Percentiles rank a stretch among this genome's conserved stretches.
These are phyloP conservation scores for Cerrena zonata DNA, from an alignment of 1,284 basidiomycete species.

Conservation along the genomic window DNA sequence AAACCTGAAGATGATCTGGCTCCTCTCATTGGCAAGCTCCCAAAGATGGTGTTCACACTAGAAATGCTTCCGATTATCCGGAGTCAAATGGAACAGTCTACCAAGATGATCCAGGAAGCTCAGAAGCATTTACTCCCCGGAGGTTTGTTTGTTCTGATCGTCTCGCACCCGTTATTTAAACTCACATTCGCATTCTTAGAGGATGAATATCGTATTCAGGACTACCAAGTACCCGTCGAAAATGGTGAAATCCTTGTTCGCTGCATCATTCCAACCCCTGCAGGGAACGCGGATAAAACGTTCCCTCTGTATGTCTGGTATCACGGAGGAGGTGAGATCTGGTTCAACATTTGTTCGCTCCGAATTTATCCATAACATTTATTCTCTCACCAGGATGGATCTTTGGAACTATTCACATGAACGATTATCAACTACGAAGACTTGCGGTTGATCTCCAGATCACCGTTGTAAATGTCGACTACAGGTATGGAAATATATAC, in stretches of 20 bases:
- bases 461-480: slow-evolving; percentile 17
- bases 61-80: background rate
- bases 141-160: background rate
- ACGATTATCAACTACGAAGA: slow-evolving; percentile 15
- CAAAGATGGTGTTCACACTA: background rate
- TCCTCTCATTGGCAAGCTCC: background rate
- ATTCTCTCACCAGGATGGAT: slow-evolving; percentile 14
- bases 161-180: background rate
- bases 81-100: background rate
- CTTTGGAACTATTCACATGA: slow-evolving; percentile 12
- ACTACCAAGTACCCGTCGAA: slow-evolving; percentile 14
- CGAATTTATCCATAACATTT: too few species aligned
- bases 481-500: slow-evolving; percentile 18
- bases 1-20: background rate
- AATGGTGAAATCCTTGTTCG: slow-evolving; percentile 13
- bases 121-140: background rate
- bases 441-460: slow-evolving; percentile 16
- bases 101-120: background rate
- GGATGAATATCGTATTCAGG: slow-evolving; percentile 11
- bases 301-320: slow-evolving; percentile 16
- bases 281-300: background rate
- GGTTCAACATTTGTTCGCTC: too few species aligned
- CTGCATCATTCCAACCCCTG: slow-evolving; percentile 6
- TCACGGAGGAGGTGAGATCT: slow-evolving; percentile 19
- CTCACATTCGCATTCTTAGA: slow-evolving; percentile 1